Conservation (phyloP, 2,329 filamentous ascomycete genomes). For the Arachnopeziza araneosa region DNA sequence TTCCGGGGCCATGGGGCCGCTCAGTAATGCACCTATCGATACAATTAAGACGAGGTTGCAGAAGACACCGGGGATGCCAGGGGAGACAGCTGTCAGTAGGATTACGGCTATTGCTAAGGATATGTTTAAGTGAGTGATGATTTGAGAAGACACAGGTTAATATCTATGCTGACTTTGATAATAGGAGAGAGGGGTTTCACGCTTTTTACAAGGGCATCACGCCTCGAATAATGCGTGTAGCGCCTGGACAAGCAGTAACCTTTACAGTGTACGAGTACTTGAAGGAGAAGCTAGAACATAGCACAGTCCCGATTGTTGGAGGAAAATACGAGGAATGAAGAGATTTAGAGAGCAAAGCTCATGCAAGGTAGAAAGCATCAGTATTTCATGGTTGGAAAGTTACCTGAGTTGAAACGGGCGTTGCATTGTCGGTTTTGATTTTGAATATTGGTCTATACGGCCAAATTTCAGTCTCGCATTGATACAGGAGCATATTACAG, state of each 20-base stretch:
- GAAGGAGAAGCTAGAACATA: slow-evolving; percentile 65
- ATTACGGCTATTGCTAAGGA: slow-evolving; percentile 74
- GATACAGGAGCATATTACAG: slow-evolving; percentile 15
- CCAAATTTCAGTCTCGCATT: background rate
- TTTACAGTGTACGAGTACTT: slow-evolving; percentile 75
- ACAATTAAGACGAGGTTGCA: slow-evolving; percentile 98
- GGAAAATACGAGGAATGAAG: slow-evolving; percentile 62
- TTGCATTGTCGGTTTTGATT: background rate
- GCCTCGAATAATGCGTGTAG: slow-evolving; percentile 93
- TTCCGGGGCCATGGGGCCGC: slow-evolving; percentile 87
- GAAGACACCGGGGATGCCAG: slow-evolving; percentile 76
- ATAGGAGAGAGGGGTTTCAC: slow-evolving; percentile 81
- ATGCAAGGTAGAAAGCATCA: background rate
- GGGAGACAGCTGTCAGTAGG: slow-evolving; percentile 72
- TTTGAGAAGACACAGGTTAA: background rate
- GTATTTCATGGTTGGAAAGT: background rate
- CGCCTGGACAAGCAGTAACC: slow-evolving; percentile 81
- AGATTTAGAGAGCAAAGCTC: background rate
- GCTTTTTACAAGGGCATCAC: slow-evolving; percentile 99
- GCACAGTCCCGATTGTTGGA: slow-evolving; percentile 51
- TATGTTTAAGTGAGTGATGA: slow-evolving; percentile 67
- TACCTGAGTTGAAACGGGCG: background rate
- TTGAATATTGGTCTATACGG: background rate
- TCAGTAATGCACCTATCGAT: slow-evolving; percentile 96
- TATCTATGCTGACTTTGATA: slow-evolving; percentile 1